Evolutionary conservation across 345 rosid species (phyloP), one percentile per base, ranked within the genome.

Genomic region (Populus alba): DNA sequence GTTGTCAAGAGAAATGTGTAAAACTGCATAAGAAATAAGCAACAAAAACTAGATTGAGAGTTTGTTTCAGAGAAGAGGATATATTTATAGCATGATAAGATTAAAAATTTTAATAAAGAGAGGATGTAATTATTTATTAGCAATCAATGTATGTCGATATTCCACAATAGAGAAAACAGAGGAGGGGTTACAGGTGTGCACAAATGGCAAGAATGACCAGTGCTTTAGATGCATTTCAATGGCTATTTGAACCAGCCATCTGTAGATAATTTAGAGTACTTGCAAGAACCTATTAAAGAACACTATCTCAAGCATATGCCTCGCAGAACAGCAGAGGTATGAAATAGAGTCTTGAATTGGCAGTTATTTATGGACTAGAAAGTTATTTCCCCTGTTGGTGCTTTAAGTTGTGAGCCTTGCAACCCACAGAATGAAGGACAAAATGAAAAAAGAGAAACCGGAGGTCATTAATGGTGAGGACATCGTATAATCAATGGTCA

Each of bases 1-100:
- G 84, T 63, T 68, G 84, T 81, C 78, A 77, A 81, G 43, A 81
- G 84, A 77, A 78, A 81, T 53, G 84, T 78, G 75, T 81, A 81
- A 63, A 78, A 70, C 84, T 81, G 81, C 78, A 69, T 23, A 43
- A 68, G 20, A 35, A 59, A 59, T 9, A 69, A 47, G 35, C 11
- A 49, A 33, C 15, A 8, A 37, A 41, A 68, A 49, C 10, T 35
- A 6, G 12, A 38, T 13, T 70, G 65, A 38, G 71, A 37, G 33
- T 71, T 41, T 17, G 5, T 43, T 27, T 22, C 4, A 77, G 35
- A 6, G 63, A 7, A 70, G 15, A 59, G 1, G 71, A 37, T 22
- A 29, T 20, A 22, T 39, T 45, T 20, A 45, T 13, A 47, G 47
- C 57, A 65, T 49, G 57, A 72, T 59, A 59, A 3, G 29, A 10